Evolutionary conservation across 179 eudicot genomes (phyloP), one percentile per base, ranked within the genome.

Genomic region (Silene noctiflora): DNA sequence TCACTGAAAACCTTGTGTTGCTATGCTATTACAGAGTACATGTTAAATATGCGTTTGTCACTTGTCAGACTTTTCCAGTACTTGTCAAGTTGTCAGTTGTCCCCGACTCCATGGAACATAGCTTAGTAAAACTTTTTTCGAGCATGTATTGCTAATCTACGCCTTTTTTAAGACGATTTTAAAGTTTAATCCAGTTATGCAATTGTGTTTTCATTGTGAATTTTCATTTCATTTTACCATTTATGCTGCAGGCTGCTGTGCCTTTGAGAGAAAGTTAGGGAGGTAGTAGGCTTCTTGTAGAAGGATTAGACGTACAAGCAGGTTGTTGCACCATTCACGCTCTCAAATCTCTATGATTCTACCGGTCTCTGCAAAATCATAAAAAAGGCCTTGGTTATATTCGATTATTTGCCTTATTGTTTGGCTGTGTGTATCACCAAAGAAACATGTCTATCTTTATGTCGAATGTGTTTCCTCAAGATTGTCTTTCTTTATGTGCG

Each of bases 401-500:
- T 71, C 9, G 16, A 48, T 12, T 6, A 39, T 13, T 13, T 22
- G 73, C 33, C 60, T 7, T 13, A 46, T 13, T 21, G 73, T 69
- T 48, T 69, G 13, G 42, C 48, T 21, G 22, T 21, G 22, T 46
- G 1, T 27, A 39, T 71, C 63, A 71, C 25, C 29, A 9, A 14
- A 12, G 27, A 53, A 68, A 19, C n/a, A 81, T 78, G 81, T 78
- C 81, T 63, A 19, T 74, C 31, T n/a, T 24, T 29, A 72, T 74
- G 17, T 33, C 67, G 13, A 27, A 42, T 55, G 27, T 42, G 16
- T 58, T 71, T 68, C 79, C 79, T 74, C 73, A 9, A 63, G 58
- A 63, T 44, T 72, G 75, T 55, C 68, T 70, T 65, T 81, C 81
- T 71, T 69, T 79, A 48, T 76, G 80, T 69, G 61, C 84, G 0